Evolutionary conservation across 1,284 basidiomycete species (phyloP).

Genomic region (Rhodotorula sp.): DNA sequence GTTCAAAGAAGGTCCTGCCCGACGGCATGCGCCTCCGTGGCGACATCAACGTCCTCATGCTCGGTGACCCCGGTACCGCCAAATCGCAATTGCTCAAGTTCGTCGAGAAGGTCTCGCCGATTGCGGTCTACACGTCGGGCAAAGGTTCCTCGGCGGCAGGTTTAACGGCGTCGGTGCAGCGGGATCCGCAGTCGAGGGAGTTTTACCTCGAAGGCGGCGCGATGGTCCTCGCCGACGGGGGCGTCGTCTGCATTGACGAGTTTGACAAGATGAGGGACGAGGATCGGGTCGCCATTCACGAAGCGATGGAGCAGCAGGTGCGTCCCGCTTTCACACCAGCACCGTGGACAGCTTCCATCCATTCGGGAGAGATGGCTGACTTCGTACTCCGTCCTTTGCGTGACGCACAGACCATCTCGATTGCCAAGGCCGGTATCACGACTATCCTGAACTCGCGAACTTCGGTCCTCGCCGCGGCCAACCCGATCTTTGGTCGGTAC

Average conservation of each 20-base stretch:
- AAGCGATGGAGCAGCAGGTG: constrained; percentile 89
- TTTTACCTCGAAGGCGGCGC: constrained; percentile 99
- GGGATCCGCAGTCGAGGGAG: constrained; percentile 87
- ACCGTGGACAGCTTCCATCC: not conserved
- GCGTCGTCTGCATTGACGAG: constrained; percentile 99
- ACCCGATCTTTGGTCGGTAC: constrained; percentile 97
- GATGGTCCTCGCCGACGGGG: constrained; percentile 98
- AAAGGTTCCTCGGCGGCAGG: constrained; percentile 97
- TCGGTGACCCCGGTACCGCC: constrained; percentile 97
- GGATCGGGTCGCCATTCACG: constrained; percentile 97
- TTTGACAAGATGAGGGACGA: constrained; percentile 99
- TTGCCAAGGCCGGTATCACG: constrained; percentile 98
- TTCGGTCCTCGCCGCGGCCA: constrained; percentile 94
- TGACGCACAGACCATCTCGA: constrained; percentile 81
- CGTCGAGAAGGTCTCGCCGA: constrained; percentile 96
- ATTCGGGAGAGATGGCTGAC: too few species aligned
- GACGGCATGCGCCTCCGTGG: constrained; percentile 97
- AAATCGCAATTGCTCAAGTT: constrained; percentile 98
- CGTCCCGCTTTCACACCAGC: not conserved
- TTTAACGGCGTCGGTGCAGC: constrained; percentile 95
- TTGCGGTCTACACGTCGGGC: constrained; percentile 96
- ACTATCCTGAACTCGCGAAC: constrained; percentile 96
- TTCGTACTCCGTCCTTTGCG: constrained; percentile 46
- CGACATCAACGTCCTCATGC: constrained; percentile 93
- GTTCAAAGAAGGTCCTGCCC: constrained; percentile 95